These are phyloP conservation scores for Rhodotorula diobovata DNA, from an alignment of 768 basidiomycete species.

Conservation along the genomic window DNA sequence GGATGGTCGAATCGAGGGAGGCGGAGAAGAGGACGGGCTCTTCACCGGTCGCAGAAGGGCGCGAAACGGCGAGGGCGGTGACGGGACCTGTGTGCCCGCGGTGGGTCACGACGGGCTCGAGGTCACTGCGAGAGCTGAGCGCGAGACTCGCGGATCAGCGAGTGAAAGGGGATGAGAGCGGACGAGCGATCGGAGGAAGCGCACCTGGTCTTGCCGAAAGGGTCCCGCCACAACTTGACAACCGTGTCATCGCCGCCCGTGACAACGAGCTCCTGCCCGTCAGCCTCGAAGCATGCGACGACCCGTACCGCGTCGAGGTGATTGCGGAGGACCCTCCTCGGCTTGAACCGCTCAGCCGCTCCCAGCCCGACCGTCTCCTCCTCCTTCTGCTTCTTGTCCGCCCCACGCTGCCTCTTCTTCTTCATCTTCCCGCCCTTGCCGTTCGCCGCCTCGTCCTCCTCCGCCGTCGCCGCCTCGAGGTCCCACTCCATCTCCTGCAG, in stretches of 20 bases:
- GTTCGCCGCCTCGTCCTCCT: constrained; percentile 50
- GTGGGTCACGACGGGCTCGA: constrained; percentile 86
- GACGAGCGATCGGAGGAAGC: constrained; percentile 46
- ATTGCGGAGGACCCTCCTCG: constrained; percentile 50
- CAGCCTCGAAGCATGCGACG: constrained; percentile 72
- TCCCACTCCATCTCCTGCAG: constrained; percentile 57
- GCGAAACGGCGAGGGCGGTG: constrained; percentile 54
- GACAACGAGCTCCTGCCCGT: constrained; percentile 53
- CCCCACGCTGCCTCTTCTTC: constrained; percentile 62
- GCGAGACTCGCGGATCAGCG: background rate
- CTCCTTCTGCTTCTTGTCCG: constrained; percentile 55
- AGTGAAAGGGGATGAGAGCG: background rate
- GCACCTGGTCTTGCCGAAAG: constrained; percentile 67
- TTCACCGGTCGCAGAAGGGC: constrained; percentile 56
- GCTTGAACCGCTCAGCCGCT: background rate
- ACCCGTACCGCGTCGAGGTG: constrained; percentile 91
- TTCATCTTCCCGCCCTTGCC: constrained; percentile 45
- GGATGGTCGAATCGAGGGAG: constrained; percentile 86
- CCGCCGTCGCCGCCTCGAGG: constrained; percentile 45
- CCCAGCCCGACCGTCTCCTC: constrained; percentile 40
- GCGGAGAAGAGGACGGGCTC: constrained; percentile 77
- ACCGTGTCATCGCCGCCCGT: constrained; percentile 93
- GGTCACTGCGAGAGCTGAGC: constrained; percentile 57
- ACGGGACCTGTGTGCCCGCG: constrained; percentile 90
- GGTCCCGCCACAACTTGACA: constrained; percentile 89